Base-by-base conservation (phyloP, 2,329 filamentous ascomycete genomes). In the Setomelanomma holmii region DNA sequence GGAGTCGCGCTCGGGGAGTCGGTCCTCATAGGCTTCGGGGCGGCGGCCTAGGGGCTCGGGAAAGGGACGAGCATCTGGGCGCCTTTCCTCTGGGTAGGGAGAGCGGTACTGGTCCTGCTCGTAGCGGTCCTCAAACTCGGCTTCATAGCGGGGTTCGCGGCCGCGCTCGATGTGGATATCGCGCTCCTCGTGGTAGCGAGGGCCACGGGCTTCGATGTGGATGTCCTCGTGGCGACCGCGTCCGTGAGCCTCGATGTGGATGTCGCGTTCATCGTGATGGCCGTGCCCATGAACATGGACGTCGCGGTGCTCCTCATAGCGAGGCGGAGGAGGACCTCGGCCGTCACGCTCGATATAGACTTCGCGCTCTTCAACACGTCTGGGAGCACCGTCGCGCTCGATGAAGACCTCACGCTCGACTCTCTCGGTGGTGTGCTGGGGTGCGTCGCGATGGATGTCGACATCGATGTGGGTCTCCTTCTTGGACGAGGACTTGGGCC, bases 11-110 rank as follows among this genome's bases (percentile, higher is more conserved):
- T 73, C 68, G 2, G 69, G 71, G n/a, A 72, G 63, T 40, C 68
- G 69, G 58, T 73, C 71, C 43, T 74, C 71, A 34, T 67, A 73
- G 11, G 68, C 66, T 45, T 73, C 69, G 2, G 68, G 61, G 50
- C 68, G 68, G 40, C 69, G 69, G 40, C 64, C 66, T 1, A 68
- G 64, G 12, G 66, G 67, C 48, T 61, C 51, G 10, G 58, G 58
- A 48, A 56, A 61, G 38, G 56, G 57, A 35, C 46, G 48, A 19
- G 51, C 44, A 40, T 49, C 49, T 24, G 40, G 49, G 11, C 42
- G 49, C 33, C 49, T 51, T 8, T 60, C 55, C 40, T 62, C 56
- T 39, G 60, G 56, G 47, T 60, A 62, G 43, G 59, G 49, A 11
- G 58, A 56, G 45, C 56, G 62, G 36, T 55, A 58, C 19, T 61